These are phyloP conservation scores for Penicillium parvum DNA, from an alignment of 495 filamentous ascomycete species.

Conservation along the genomic window DNA sequence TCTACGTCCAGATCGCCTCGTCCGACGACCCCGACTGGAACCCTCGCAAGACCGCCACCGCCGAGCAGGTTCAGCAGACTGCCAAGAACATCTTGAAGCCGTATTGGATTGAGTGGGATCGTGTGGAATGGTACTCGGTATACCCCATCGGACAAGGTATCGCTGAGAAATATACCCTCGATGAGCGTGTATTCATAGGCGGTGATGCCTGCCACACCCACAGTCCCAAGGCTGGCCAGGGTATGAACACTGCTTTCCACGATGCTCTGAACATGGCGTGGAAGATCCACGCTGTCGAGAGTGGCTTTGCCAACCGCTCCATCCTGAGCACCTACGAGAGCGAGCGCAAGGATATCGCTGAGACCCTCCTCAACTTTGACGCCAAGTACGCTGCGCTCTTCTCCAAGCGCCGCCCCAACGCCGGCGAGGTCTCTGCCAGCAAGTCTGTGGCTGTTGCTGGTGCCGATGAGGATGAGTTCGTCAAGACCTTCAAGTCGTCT, in stretches of 20 bases:
- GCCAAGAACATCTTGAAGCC: conserved; percentile 58
- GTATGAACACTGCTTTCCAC: conserved; percentile 51
- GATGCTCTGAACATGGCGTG: conserved; percentile 70
- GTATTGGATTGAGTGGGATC: conserved; percentile 53
- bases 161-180: conserved; percentile 54
- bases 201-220: conserved; percentile 65
- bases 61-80: conserved; percentile 56
- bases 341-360: conserved; percentile 67
- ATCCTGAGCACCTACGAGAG: conserved; percentile 65
- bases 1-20: conserved; percentile 71
- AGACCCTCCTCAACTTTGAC: conserved; percentile 70
- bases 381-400: conserved; percentile 61
- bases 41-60: conserved; percentile 47
- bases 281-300: conserved; percentile 70
- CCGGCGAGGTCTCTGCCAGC: conserved; percentile 50
- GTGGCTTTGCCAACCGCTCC: conserved; percentile 53
- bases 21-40: conserved; percentile 57
- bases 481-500: conserved; percentile 60
- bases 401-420: conserved; percentile 54
- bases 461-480: conserved; percentile 54
- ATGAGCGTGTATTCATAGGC: conserved; percentile 56
- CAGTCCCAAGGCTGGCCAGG: conserved; percentile 64
- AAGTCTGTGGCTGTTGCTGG: conserved; percentile 22
- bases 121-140: conserved; percentile 58
- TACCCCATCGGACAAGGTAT: conserved; percentile 63